Conservation (phyloP, 345 rosid genomes). For the Melaleuca alternifolia region DNA sequence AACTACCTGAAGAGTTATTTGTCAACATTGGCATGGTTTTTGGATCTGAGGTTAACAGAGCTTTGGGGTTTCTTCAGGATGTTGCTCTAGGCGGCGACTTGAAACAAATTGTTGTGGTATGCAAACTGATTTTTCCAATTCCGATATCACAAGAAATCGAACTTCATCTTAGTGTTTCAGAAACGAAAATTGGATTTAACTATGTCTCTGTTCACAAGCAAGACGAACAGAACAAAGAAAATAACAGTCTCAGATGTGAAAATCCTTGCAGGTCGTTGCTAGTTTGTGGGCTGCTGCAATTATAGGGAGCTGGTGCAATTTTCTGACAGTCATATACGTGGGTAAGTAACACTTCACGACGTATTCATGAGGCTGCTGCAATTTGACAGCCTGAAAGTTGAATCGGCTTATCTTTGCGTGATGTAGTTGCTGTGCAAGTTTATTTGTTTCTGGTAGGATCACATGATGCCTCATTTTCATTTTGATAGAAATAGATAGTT, state of each 20-base stretch:
- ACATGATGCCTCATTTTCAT: not conserved
- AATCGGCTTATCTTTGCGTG: not conserved
- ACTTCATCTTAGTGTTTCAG: not conserved
- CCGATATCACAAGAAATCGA: not conserved
- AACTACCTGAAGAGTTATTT: conserved; percentile 65
- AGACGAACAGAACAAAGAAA: not conserved
- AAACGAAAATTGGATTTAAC: not conserved
- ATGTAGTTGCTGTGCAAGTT: not conserved
- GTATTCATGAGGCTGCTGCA: not conserved
- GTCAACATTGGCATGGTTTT: conserved; percentile 44
- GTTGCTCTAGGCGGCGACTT: conserved; percentile 47
- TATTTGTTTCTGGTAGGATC: not conserved
- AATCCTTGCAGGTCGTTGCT: conserved; percentile 29
- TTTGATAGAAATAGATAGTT: not conserved
- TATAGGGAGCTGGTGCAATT: conserved; percentile 89
- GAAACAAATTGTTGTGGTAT: conserved; percentile 74
- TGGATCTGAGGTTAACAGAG: conserved; percentile 61
- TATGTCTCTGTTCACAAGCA: not conserved
- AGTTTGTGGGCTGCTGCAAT: conserved; percentile 71
- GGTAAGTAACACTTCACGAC: conserved; percentile 33
- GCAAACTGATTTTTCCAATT: not conserved
- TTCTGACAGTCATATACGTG: conserved; percentile 72
- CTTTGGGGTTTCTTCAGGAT: conserved; percentile 64
- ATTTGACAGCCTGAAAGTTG: not conserved
- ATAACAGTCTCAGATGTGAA: not conserved